Conservation (phyloP, 2,329 filamentous ascomycete species). For the Stemphylium beticola region DNA sequence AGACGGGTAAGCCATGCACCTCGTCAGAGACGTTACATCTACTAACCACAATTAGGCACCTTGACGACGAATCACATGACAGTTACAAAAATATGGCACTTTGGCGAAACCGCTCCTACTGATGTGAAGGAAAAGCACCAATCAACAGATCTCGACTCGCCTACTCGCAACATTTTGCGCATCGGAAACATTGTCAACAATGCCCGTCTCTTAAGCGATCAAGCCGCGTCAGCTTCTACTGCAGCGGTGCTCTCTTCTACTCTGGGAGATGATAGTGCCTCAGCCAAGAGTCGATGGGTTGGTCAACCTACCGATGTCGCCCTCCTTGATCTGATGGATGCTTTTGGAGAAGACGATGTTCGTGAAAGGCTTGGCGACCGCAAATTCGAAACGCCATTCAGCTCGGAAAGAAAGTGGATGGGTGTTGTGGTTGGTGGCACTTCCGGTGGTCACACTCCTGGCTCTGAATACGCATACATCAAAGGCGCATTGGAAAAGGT, state of each 20-base stretch:
- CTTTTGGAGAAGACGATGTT: constrained; percentile 89
- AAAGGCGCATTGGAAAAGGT: constrained; percentile 93
- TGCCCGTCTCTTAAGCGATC: constrained; percentile 75
- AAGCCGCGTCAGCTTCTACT: constrained; percentile 73
- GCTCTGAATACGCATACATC: constrained; percentile 87
- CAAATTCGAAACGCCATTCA: constrained; percentile 88
- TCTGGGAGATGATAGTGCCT: constrained; percentile 66
- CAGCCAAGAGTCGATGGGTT: constrained; percentile 85
- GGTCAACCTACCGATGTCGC: constrained; percentile 97
- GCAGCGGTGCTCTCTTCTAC: constrained; percentile 87
- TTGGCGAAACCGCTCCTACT: constrained; percentile 67
- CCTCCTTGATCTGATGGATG: constrained; percentile 91
- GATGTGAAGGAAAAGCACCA: constrained; percentile 63
- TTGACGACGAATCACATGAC: constrained; percentile 99
- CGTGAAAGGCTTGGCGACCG: constrained; percentile 84
- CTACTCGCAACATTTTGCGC: constrained; percentile 79
- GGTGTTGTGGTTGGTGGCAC: constrained; percentile 76
- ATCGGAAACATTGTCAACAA: constrained; percentile 98
- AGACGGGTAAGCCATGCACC: constrained; percentile 68
- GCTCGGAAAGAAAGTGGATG: constrained; percentile 99
- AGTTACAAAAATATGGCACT: constrained; percentile 94
- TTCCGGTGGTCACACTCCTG: constrained; percentile 58
- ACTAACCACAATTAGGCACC: constrained; percentile 64
- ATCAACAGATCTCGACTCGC: constrained; percentile 68
- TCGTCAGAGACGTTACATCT: neutral